Conservation (phyloP, 164 flowering plant species). For the Dillenia turbinata region DNA sequence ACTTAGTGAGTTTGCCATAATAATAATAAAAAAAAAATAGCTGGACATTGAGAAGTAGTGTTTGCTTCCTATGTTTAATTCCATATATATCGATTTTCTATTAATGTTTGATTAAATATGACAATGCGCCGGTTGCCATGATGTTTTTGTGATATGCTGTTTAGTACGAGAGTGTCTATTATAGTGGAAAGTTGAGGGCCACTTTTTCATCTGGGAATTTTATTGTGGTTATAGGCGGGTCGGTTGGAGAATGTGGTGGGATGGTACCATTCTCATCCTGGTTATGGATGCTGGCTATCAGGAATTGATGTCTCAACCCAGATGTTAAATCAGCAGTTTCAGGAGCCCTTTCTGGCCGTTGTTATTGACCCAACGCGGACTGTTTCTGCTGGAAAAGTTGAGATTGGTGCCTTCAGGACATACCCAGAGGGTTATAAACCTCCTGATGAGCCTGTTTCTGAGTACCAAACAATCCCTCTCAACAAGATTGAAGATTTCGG, state of each 20-base stretch:
- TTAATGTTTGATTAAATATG: no score
- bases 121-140: no score
- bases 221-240: conserved; percentile 53
- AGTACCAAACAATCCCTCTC: conserved; percentile 95
- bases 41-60: no score
- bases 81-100: no score
- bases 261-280: conserved; percentile 99
- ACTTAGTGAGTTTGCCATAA: no score
- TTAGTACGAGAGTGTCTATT: no score
- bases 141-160: no score
- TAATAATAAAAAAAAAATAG: no score
- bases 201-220: no score
- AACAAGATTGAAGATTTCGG: conserved; percentile 99
- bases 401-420: conserved; percentile 95
- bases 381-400: conserved; percentile 97
- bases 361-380: conserved; percentile 98
- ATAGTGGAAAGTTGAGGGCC: no score
- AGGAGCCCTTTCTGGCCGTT: conserved; percentile 96
- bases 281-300: conserved; percentile 98
- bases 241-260: conserved; percentile 96
- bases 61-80: no score
- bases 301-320: conserved; percentile 97
- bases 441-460: conserved; percentile 90
- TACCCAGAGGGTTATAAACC: conserved; percentile 95
- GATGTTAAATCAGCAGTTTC: conserved; percentile 91